Evolutionary conservation across 306 rosid genomes (phyloP).

Genomic region (Quercus variabilis): DNA sequence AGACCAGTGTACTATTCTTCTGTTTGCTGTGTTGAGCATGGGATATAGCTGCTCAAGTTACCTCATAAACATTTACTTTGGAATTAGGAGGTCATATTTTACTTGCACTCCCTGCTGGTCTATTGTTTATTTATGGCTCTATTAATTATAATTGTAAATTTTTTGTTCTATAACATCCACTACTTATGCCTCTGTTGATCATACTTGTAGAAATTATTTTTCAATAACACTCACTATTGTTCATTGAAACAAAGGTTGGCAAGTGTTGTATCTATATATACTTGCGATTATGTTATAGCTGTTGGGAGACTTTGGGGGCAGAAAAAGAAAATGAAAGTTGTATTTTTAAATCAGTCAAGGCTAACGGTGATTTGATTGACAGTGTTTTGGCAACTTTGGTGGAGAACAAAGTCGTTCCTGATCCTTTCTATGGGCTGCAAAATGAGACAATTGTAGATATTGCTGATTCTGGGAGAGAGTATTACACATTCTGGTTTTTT

Average conservation of each 20-base stretch:
- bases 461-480: constrained; percentile 90
- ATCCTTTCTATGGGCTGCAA: constrained; percentile 81
- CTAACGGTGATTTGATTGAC: constrained; percentile 19
- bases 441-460: constrained; percentile 72
- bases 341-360: background rate
- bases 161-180: no score
- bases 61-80: background rate
- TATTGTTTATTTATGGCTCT: background rate
- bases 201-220: background rate
- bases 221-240: background rate
- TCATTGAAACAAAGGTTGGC: background rate
- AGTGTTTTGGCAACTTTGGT: constrained; percentile 85
- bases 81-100: background rate
- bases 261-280: background rate
- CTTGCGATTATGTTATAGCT: background rate
- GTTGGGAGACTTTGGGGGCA: background rate
- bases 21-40: background rate
- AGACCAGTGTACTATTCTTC: no score
- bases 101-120: background rate
- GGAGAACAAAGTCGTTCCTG: constrained; percentile 76
- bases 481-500: constrained; percentile 92
- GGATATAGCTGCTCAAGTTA: background rate
- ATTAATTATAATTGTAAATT: no score
- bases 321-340: background rate
- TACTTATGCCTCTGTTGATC: background rate